Conservation (phyloP, 2,329 filamentous ascomycete genomes). For the Harringtonia lauricola region DNA sequence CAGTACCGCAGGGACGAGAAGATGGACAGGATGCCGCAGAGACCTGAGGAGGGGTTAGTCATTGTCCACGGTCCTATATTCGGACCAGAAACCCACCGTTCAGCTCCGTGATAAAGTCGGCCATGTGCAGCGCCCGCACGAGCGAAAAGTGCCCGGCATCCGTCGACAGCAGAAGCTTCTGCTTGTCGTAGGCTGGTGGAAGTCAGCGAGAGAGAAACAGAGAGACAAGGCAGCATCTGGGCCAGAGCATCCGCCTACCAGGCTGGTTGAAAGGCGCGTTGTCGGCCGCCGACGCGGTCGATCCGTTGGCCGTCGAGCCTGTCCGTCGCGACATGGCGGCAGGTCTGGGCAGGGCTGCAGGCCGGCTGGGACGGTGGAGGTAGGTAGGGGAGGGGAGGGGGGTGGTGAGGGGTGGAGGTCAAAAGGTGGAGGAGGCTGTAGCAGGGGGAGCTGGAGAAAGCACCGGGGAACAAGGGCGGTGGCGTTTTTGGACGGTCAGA, state of each 20-base stretch:
- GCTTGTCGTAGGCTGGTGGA: conserved; percentile 50
- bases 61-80: not conserved
- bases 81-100: conserved; percentile 46
- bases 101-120: conserved; percentile 74
- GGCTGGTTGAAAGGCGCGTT: not conserved
- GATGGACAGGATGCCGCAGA: conserved; percentile 89
- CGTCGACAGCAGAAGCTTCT: conserved; percentile 59
- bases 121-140: conserved; percentile 60
- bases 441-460: not conserved
- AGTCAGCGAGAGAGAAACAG: not conserved
- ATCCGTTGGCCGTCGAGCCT: conserved; percentile 10
- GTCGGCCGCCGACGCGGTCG: not conserved
- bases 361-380: not conserved
- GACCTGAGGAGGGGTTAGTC: too few species aligned
- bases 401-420: not conserved
- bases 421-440: too few species aligned
- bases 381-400: not conserved
- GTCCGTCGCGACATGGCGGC: conserved; percentile 12
- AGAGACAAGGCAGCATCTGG: too few species aligned
- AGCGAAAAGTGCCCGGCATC: conserved; percentile 65
- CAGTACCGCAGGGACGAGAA: conserved; percentile 93
- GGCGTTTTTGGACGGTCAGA: too few species aligned
- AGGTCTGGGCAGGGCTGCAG: too few species aligned
- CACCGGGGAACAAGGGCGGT: too few species aligned
- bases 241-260: not conserved